Conservation (phyloP, 192 early-diverging fungal genomes). For the Chytriomyces sp. region DNA sequence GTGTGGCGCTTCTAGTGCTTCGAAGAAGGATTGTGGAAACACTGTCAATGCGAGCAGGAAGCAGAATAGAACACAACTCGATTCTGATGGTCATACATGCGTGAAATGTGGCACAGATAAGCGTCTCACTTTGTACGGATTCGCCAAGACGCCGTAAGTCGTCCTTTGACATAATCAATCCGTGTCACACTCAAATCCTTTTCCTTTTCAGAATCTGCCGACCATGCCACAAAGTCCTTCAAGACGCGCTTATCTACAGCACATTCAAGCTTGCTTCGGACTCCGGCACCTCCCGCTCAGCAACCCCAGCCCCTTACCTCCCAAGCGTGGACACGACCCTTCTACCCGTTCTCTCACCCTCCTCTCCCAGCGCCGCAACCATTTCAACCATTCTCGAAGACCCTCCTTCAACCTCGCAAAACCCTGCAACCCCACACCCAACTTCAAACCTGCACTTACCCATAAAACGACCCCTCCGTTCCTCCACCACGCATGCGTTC, state of each 20-base stretch:
- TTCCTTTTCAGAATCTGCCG: slow-evolving; percentile 7
- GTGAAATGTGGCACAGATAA: not conserved
- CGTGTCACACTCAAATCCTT: not conserved
- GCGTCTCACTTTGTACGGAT: not conserved
- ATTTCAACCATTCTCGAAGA: not conserved
- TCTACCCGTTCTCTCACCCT: not conserved
- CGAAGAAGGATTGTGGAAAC: too few relatives aligned
- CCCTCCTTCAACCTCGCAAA: not conserved
- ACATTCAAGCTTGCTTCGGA: not conserved
- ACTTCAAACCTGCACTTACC: not conserved
- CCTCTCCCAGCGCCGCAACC: not conserved
- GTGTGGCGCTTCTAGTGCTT: too few relatives aligned
- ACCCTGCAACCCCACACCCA: not conserved
- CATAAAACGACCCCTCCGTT: not conserved
- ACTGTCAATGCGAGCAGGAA: too few relatives aligned
- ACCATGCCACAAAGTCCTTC: slow-evolving; percentile 12
- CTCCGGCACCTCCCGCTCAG: not conserved
- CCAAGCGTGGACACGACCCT: slow-evolving; percentile 1
- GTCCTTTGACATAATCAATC: too few relatives aligned
- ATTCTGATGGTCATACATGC: not conserved
- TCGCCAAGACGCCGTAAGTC: slow-evolving; percentile 10
- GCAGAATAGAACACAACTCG: too few relatives aligned
- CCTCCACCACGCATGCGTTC: not conserved
- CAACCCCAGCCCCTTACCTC: not conserved
- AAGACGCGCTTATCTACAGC: not conserved